A percentile compares a stretch with the other conserved stretches of the same genome.
Evolutionary conservation across 2,329 filamentous ascomycete genomes (phyloP).

Genomic region (Coleophoma cylindrospora): DNA sequence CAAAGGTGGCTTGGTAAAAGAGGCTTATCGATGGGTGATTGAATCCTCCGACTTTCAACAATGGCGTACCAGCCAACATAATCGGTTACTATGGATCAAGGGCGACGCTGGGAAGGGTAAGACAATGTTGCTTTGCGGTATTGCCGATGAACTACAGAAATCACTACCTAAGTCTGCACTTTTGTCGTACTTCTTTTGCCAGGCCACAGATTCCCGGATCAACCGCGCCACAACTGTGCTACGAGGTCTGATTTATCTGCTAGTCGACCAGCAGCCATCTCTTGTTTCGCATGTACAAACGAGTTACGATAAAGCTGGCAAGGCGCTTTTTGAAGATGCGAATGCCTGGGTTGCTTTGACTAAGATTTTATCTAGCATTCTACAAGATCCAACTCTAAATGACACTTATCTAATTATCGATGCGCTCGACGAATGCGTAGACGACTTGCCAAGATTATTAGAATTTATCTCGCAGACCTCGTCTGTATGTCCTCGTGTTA

Average conservation of each 20-base stretch:
- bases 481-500: conserved; percentile 20
- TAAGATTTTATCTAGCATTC: conserved; percentile 32
- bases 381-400: conserved; percentile 28
- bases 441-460: conserved; percentile 27
- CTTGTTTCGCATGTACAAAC: conserved; percentile 29
- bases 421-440: conserved; percentile 40
- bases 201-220: conserved; percentile 29
- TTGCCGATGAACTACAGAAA: too few relatives aligned
- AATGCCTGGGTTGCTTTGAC: conserved; percentile 32
- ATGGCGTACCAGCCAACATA: too few relatives aligned
- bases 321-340: conserved; percentile 31
- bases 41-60: too few relatives aligned
- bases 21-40: too few relatives aligned
- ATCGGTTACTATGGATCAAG: conserved; percentile 16
- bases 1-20: too few relatives aligned
- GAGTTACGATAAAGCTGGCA: conserved; percentile 28
- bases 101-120: conserved; percentile 24
- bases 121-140: too few relatives aligned
- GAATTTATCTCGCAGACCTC: conserved; percentile 25
- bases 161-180: too few relatives aligned
- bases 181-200: conserved; percentile 32
- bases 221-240: conserved; percentile 35
- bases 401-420: conserved; percentile 35
- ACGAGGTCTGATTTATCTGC: conserved; percentile 34
- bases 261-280: conserved; percentile 27